Base-by-base conservation (phyloP, 116 monocot genomes). In the Iris pallida region DNA sequence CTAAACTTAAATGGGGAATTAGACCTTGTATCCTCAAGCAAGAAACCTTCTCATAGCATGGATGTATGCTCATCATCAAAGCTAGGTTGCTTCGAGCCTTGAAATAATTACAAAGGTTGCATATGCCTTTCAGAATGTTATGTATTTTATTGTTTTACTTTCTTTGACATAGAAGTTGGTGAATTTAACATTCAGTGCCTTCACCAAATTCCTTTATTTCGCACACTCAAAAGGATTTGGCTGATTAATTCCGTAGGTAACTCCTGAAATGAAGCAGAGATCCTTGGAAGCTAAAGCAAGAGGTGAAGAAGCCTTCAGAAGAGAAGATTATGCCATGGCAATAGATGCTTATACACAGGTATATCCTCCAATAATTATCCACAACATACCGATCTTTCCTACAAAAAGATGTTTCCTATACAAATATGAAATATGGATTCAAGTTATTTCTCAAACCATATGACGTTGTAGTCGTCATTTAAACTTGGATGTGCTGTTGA, bases 311-410 rank as follows among this genome's bases (percentile, higher is more conserved):
- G 92, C 96, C 47, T 96, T 89, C 73, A 91, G 61, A 75, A 81
- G 70, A 6, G 89, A 87, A 52, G 92, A 92, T 59, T 96, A 72
- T 77, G 78, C 72, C 42, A 69, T 58, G 63, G 96, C 96, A 59
- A 42, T 96, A 65, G 87, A 96, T 92, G 86, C 87, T 55, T 96
- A 96, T 64, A 96, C 96, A 16, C 95, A 95, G 82, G 95, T 95
- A 72, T 19, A 30, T 30, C 30, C 30, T 30, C 30, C 30, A 30
- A 30, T 30, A 30, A 30, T 30, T 0, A 30, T 30, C 30, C 30
- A 30, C 30, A 30, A 30, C 30, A 30, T 51, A 51, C 13, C 0
- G 49, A 51, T 51, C 7, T 51, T 7, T 51, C 13, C 13, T 13
- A 51, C 49, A 7, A 4, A 51, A 9, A 9, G 7, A 51, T 51